Evolutionary conservation across 2,329 filamentous ascomycete species (phyloP).

Genomic region (Pseudogymnoascus sp.): DNA sequence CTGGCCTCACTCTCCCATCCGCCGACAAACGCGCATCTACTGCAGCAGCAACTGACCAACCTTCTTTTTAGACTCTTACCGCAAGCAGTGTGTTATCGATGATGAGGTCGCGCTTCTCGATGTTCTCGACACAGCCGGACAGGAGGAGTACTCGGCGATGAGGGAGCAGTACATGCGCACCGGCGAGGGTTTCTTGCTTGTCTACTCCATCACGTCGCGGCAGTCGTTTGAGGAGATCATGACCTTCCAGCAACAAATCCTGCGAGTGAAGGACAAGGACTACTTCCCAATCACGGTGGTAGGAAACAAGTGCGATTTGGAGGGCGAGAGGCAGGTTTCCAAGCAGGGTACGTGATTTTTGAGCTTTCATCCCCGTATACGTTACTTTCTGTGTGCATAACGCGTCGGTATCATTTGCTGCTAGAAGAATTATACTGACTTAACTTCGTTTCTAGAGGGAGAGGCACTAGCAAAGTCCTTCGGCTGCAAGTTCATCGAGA

Average conservation of each 20-base stretch:
- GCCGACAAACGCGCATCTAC: neutral
- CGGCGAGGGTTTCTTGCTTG: constrained; percentile 92
- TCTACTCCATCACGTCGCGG: constrained; percentile 96
- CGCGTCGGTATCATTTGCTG: neutral
- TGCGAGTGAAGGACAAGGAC: constrained; percentile 98
- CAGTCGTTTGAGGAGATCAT: constrained; percentile 98
- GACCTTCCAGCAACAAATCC: constrained; percentile 97
- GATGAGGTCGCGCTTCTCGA: constrained; percentile 96
- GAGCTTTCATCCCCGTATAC: constrained; percentile 17
- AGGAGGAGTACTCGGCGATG: constrained; percentile 99
- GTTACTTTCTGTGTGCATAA: neutral
- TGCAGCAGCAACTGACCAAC: neutral
- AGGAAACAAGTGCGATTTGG: constrained; percentile 98
- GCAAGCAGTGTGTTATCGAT: constrained; percentile 98
- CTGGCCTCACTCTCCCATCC: neutral
- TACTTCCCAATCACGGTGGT: constrained; percentile 99
- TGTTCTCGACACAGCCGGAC: constrained; percentile 94
- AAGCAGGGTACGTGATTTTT: constrained; percentile 63
- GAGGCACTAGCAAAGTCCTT: constrained; percentile 78
- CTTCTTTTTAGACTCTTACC: constrained; percentile 73
- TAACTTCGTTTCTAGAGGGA: constrained; percentile 58
- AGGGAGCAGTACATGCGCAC: constrained; percentile 99
- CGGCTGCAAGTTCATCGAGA: constrained; percentile 98
- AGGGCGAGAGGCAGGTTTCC: constrained; percentile 82
- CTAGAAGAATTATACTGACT: constrained; percentile 13